Conservation (phyloP, 163 green algal genomes). For the Chloroidium sp. region DNA sequence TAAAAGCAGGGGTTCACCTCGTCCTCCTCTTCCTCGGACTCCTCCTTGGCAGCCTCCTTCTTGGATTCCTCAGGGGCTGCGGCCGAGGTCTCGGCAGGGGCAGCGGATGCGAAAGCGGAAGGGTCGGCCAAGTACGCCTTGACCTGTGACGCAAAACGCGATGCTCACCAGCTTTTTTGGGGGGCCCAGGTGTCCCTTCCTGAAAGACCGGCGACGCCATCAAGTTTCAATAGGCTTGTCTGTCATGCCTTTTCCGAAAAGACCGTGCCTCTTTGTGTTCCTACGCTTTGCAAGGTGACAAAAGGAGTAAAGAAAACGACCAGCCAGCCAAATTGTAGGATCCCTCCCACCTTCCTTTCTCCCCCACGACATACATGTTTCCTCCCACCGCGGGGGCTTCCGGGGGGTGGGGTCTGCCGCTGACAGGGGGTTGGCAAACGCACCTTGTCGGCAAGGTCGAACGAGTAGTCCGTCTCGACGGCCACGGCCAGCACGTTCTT, state of each 20-base stretch:
- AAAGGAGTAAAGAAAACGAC: not conserved
- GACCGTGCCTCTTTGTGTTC: too few relatives aligned
- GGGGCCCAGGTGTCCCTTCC: too few relatives aligned
- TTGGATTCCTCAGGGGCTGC: conserved; percentile 17
- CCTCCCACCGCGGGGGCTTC: conserved; percentile 1
- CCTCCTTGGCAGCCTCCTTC: conserved; percentile 30
- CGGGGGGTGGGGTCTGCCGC: not conserved
- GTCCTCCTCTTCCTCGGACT: conserved; percentile 62
- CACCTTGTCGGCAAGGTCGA: conserved; percentile 84
- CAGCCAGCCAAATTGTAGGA: not conserved
- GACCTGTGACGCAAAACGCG: conserved; percentile 20
- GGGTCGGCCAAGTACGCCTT: conserved; percentile 89
- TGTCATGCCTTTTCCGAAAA: too few relatives aligned
- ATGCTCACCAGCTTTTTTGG: too few relatives aligned
- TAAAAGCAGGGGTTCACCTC: conserved; percentile 19
- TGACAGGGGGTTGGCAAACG: conserved; percentile 20
- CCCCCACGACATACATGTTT: conserved; percentile 17
- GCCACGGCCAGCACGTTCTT: conserved; percentile 97
- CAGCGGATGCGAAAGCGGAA: conserved; percentile 67
- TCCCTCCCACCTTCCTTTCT: not conserved
- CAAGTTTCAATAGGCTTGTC: too few relatives aligned
- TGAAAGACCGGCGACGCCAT: too few relatives aligned
- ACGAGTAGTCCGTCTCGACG: conserved; percentile 91
- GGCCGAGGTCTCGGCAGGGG: conserved; percentile 37
- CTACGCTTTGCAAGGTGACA: conserved; percentile 15